phyloP scores from a whole-genome alignment of 805 yeast species.

The Sungouiozyma intestinalis region DNA sequence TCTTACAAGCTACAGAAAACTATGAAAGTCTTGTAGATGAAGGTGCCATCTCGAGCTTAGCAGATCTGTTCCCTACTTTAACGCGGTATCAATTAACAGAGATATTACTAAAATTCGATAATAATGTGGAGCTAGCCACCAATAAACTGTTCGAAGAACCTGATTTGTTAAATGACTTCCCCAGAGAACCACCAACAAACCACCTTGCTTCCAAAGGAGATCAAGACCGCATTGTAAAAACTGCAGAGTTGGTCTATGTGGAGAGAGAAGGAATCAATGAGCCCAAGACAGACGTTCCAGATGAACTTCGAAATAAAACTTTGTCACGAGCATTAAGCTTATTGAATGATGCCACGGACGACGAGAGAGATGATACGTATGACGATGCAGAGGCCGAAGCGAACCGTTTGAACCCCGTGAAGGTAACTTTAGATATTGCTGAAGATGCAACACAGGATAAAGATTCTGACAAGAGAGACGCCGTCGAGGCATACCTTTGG shows the following conservation, averaged over 20 bases:
- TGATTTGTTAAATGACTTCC: conserved; percentile 27
- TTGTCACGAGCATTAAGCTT: conserved; percentile 50
- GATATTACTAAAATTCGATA: conserved; percentile 38
- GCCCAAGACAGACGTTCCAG: conserved; percentile 27
- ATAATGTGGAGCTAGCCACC: conserved; percentile 48
- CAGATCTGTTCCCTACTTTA: conserved; percentile 63
- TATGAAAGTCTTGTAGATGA: conserved; percentile 9
- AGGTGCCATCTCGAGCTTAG: conserved; percentile 32
- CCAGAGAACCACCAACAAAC: conserved; percentile 2
- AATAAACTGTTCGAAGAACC: conserved; percentile 57
- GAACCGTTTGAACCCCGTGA: conserved; percentile 11
- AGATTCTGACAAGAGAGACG: not conserved
- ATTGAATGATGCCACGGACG: conserved; percentile 68
- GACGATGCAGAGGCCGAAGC: conserved; percentile 36
- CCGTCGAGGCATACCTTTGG: conserved; percentile 47
- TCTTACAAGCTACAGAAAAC: not conserved
- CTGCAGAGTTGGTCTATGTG: not conserved
- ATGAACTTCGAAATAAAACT: conserved; percentile 46
- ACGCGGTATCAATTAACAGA: conserved; percentile 36
- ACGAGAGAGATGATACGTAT: conserved; percentile 75
- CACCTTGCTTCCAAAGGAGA: not conserved
- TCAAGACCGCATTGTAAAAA: no score
- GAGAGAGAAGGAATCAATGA: not conserved
- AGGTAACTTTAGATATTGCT: conserved; percentile 4
- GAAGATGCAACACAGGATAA: conserved; percentile 9